Evolutionary conservation across 805 yeast species (phyloP).

Genomic region (Cyberlindnera saturnus): DNA sequence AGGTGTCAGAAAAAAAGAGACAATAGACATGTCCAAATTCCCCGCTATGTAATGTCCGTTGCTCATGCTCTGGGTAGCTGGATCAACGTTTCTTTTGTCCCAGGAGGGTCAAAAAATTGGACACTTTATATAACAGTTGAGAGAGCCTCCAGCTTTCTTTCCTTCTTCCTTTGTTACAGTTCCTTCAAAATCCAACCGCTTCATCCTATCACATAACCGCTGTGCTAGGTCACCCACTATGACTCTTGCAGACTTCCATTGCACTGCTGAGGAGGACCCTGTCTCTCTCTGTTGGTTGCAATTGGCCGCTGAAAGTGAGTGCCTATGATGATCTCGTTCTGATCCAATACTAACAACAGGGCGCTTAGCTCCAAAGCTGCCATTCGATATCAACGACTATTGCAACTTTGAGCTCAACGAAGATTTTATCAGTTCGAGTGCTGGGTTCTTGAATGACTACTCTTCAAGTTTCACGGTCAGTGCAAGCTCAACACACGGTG

Average conservation of each 20-base stretch:
- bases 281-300: not conserved
- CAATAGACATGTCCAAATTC: too few species aligned
- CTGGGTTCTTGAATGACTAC: conserved; percentile 18
- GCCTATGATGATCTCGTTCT: not conserved
- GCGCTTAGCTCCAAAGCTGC: conserved; percentile 13
- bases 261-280: not conserved
- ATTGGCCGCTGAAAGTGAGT: conserved; percentile 8
- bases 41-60: too few species aligned
- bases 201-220: not conserved
- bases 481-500: not conserved
- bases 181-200: not conserved
- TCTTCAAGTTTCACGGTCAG: not conserved
- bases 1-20: too few species aligned
- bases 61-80: too few species aligned
- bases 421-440: conserved; percentile 14
- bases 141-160: too few species aligned
- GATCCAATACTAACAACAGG: not conserved
- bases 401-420: conserved; percentile 19
- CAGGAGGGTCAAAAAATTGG: too few species aligned
- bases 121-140: too few species aligned
- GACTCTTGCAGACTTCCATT: conserved; percentile 2
- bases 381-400: conserved; percentile 22
- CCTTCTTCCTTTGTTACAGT: too few species aligned
- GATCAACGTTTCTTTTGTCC: too few species aligned
- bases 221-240: not conserved